These are phyloP conservation scores for Lactarius hatsudake DNA, from an alignment of 768 basidiomycete species.

Conservation along the genomic window DNA sequence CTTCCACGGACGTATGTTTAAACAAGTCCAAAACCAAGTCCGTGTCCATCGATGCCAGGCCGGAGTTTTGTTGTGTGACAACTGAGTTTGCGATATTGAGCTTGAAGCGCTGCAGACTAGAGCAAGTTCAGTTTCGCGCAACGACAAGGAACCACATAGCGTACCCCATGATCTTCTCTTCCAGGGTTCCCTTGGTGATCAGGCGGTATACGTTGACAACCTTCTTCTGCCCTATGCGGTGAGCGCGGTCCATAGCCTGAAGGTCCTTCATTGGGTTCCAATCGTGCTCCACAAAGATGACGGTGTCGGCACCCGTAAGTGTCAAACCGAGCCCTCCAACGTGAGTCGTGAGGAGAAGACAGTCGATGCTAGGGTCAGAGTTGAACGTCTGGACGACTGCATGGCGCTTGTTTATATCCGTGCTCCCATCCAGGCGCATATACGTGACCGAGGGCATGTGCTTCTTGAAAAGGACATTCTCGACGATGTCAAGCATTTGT, in stretches of 20 bases:
- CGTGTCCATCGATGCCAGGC: constrained; percentile 93
- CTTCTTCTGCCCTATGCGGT: constrained; percentile 97
- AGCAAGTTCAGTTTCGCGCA: constrained; percentile 17
- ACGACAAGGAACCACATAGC: constrained; percentile 29
- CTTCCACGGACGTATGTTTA: constrained; percentile 70
- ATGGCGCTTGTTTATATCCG: constrained; percentile 91
- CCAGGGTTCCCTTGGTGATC: constrained; percentile 94
- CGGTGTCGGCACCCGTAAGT: constrained; percentile 96
- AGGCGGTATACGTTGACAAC: constrained; percentile 98
- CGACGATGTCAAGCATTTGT: constrained; percentile 97
- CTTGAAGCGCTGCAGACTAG: constrained; percentile 95
- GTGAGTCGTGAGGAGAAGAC: constrained; percentile 90
- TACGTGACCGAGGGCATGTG: constrained; percentile 96
- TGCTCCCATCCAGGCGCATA: constrained; percentile 95
- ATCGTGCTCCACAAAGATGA: constrained; percentile 99
- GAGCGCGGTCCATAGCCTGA: constrained; percentile 99
- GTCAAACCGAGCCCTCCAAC: constrained; percentile 96
- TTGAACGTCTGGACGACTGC: constrained; percentile 99
- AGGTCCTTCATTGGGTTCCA: constrained; percentile 99
- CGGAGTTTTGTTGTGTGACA: constrained; percentile 96
- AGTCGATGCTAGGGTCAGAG: constrained; percentile 95
- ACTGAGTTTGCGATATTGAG: constrained; percentile 96
- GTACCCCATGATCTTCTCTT: constrained; percentile 99
- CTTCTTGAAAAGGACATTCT: constrained; percentile 84
- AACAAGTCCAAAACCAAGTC: constrained; percentile 96